Base-by-base conservation (phyloP, 1,139 yeast genomes). In the Taiozyma sp. region DNA sequence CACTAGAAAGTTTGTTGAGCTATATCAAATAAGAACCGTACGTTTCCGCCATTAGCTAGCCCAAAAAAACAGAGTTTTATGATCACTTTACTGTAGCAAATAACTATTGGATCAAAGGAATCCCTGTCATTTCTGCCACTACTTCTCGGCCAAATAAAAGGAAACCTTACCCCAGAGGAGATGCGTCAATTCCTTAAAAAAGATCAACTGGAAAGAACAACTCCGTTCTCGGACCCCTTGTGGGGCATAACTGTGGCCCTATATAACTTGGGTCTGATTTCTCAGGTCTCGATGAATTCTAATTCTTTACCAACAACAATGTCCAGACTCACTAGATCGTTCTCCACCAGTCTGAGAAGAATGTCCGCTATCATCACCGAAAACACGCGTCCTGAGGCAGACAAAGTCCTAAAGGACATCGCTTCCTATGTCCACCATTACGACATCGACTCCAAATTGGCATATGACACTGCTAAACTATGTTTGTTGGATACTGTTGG, bases 401-500 rank as follows among this genome's bases (percentile, higher is more conserved):
- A 79, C 62, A 65, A 68, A 55, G 80, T 79, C 28, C 62, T 79
- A 48, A 63, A 63, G 53, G 77, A 75, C 52, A 79, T 79, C 54
- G 75, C 84, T 24, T 66, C 67, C 47, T 79, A 80, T 57, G 75
- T 79, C 29, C 83, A 79, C 63, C 60, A 68, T 50, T 74, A 72
- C 62, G 64, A 73, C 52, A 64, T 78, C 44, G 73, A 70, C 48
- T 75, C 81, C 7, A 65, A 68, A 28, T 62, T 76, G 28, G 84
- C 84, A 7, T 65, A 64, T 46, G 76, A 77, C 51, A 79, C 84
- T 5, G 83, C 84, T 3, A 71, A 74, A 44, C 67, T 77, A 42
- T 79, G 85, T 62, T 65, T 79, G 44, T 63, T 79, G 43, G 84
- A 79, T 57, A 78, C 84, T 6, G 62, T 79, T 26, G 85, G 85